phyloP scores from a whole-genome alignment of 495 filamentous ascomycete genomes.

The Penicillium subrubescens region DNA sequence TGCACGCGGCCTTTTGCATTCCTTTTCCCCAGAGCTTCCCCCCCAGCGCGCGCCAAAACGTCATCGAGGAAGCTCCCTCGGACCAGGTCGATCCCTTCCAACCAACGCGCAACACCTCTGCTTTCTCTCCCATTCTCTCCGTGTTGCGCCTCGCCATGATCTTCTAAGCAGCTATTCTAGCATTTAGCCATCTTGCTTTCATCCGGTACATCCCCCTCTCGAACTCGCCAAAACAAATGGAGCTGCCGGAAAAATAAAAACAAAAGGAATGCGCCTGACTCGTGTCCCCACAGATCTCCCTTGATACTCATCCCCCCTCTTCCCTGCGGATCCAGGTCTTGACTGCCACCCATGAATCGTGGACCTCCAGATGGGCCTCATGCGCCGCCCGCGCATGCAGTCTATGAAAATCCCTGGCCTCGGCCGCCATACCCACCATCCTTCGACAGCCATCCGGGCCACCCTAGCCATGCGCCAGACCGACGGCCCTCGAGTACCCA shows the following conservation, averaged over 20 bases:
- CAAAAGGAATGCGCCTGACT: slow-evolving; percentile 18
- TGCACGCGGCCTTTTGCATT: not conserved
- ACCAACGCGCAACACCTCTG: not conserved
- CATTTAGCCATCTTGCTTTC: slow-evolving; percentile 19
- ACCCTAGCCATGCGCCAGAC: slow-evolving; percentile 27
- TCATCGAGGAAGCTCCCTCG: not conserved
- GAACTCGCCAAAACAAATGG: not conserved
- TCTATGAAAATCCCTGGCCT: slow-evolving; percentile 42
- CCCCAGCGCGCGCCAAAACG: not conserved
- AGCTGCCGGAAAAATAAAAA: not conserved
- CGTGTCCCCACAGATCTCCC: slow-evolving; percentile 9
- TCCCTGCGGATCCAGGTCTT: slow-evolving; percentile 14
- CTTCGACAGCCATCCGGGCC: slow-evolving; percentile 24
- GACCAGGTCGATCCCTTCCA: not conserved
- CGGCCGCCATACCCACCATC: slow-evolving; percentile 32
- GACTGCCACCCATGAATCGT: slow-evolving; percentile 34
- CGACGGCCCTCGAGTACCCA: slow-evolving; percentile 39
- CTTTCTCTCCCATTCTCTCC: not conserved
- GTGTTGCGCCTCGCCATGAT: slow-evolving; percentile 21
- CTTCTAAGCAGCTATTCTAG: slow-evolving; percentile 14
- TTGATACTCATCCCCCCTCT: slow-evolving; percentile 4
- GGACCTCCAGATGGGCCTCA: slow-evolving; percentile 36
- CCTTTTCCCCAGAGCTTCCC: not conserved
- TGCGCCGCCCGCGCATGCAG: slow-evolving; percentile 29
- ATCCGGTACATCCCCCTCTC: slow-evolving; percentile 10